Base-by-base conservation (phyloP, 176 grass and related monocot species). In the Cymbopogon citratus region DNA sequence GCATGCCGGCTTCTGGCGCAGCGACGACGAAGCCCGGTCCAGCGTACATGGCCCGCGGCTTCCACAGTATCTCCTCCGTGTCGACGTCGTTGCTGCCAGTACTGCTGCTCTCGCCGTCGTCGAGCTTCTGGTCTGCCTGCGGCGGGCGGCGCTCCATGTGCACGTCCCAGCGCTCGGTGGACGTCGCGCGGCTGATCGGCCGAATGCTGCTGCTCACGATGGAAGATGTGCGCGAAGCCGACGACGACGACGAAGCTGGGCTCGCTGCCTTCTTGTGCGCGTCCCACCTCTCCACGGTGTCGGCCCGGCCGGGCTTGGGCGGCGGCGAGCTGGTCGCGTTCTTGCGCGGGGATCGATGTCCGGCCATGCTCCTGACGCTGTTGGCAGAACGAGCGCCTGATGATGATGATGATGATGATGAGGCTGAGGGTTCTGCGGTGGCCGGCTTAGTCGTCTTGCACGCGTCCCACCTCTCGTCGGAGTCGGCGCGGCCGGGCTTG, bases 131-230 rank as follows among this genome's bases (percentile, higher is more conserved):
- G 51, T n/a, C 38, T 14, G 5, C 26, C 51, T 3, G 38, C 27
- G 3, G 10, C 12, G 36, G 9, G 3, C 63, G 25, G 31, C 62
- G 73, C 45, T 84, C 40, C 46, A 76, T 76, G 35, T 84, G 71
- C 3, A 27, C 49, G 61, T 84, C 73, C 82, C 35, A 77, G 63
- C 82, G 73, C 35, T 68, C 73, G 16, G 15, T 33, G 1, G 72
- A 66, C 43, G 67, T 23, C 25, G 18, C 38, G 52, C 69, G 7
- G 69, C 13, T 34, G n/a, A 60, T 9, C 0, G 52, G 38, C 36
- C 19, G 5, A 2, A 21, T 46, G 31, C n/a, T 31, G 13, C 44
- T 49, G 65, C 49, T 81, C 3, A 7, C 12, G n/a, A 12, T 3
- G n/a, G 56, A 60, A 25, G 56, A 25, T 19, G 56, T 25, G 56